phyloP scores from a whole-genome alignment of 805 yeast genomes.

The Danielia reshetovae region DNA sequence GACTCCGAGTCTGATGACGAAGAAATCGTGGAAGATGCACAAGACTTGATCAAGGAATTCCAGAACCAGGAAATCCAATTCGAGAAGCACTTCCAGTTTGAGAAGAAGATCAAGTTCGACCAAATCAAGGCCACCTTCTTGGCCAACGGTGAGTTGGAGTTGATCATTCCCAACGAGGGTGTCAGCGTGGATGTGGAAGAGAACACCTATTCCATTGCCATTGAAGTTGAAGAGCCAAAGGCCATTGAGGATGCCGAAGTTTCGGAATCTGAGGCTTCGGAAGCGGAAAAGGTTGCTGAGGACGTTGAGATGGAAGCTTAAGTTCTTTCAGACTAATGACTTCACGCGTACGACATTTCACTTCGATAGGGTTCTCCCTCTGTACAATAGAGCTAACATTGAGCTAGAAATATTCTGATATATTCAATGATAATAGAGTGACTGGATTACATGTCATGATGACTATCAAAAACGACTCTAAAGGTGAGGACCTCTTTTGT shows the following conservation, averaged over 20 bases:
- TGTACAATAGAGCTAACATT: constrained; percentile 13
- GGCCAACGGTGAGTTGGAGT: constrained; percentile 38
- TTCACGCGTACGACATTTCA: no score
- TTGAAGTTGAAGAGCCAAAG: constrained; percentile 14
- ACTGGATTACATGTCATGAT: constrained; percentile 3
- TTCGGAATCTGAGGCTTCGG: constrained; percentile 12
- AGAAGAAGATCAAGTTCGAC: constrained; percentile 32
- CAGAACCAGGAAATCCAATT: constrained; percentile 37
- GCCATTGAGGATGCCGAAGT: constrained; percentile 10
- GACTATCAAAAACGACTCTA: constrained; percentile 2
- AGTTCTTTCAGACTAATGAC: no score
- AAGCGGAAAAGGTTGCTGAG: constrained; percentile 4
- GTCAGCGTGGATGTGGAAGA: constrained; percentile 15
- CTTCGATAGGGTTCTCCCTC: constrained; percentile 9
- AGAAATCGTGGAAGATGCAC: constrained; percentile 39
- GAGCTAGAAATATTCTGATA: constrained; percentile 5
- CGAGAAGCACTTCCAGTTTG: constrained; percentile 42
- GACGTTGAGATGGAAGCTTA: constrained; percentile 18
- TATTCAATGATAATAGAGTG: constrained; percentile 13
- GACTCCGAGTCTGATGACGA: constrained; percentile 25
- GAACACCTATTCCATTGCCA: constrained; percentile 24
- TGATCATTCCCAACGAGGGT: constrained; percentile 36
- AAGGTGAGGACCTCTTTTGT: no score
- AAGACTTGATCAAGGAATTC: constrained; percentile 34
- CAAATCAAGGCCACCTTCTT: constrained; percentile 37